These are phyloP conservation scores for Mucuna pruriens DNA, from an alignment of 306 rosid genomes.

Conservation along the genomic window DNA sequence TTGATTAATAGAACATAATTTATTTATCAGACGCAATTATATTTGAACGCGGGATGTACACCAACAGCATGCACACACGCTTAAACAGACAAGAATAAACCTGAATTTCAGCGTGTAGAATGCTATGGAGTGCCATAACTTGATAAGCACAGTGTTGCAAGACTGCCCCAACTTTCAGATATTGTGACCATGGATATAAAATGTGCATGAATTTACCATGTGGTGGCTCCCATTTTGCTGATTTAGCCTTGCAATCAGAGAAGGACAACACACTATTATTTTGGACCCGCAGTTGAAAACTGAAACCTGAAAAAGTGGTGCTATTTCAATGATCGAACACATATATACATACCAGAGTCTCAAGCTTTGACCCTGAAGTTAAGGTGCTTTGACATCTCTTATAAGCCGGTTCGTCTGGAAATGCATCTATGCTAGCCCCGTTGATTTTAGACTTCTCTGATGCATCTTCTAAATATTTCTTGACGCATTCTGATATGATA, in stretches of 20 bases:
- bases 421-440: slow-evolving; percentile 61
- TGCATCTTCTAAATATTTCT: slow-evolving; percentile 66
- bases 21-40: neutral
- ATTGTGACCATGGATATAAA: slow-evolving; percentile 76
- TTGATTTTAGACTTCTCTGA: slow-evolving; percentile 48
- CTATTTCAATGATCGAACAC: slow-evolving; percentile 2
- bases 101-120: slow-evolving; percentile 81
- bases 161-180: slow-evolving; percentile 71
- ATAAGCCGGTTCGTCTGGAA: slow-evolving; percentile 69
- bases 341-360: slow-evolving; percentile 56
- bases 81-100: slow-evolving; percentile 21
- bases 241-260: slow-evolving; percentile 52
- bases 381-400: slow-evolving; percentile 61
- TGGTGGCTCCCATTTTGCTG: slow-evolving; percentile 93
- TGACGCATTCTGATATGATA: slow-evolving; percentile 60
- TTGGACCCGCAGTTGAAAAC: neutral
- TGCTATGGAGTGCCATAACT: slow-evolving; percentile 82
- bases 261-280: neutral
- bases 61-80: neutral
- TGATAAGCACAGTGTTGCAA: slow-evolving; percentile 71
- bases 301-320: neutral
- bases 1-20: neutral
- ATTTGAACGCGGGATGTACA: neutral
- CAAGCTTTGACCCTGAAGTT: slow-evolving; percentile 68
- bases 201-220: slow-evolving; percentile 76